Conservation (phyloP, 257 asterid species). For the Perilla frutescens region DNA sequence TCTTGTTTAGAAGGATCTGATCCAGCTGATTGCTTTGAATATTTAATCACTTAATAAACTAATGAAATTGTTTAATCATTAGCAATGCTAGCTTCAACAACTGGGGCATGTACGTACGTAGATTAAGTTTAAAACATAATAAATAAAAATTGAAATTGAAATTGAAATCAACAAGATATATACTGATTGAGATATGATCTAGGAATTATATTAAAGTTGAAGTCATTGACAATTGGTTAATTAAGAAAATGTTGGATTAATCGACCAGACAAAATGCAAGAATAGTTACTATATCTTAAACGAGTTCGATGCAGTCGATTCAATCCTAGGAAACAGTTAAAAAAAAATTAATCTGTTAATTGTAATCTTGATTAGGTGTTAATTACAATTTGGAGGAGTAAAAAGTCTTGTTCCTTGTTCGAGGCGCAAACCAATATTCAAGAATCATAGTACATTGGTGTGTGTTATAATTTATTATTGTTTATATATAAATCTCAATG, state of each 20-base stretch:
- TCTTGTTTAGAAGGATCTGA: conserved; percentile 4
- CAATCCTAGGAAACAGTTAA: conserved; percentile 35
- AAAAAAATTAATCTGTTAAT: conserved; percentile 10
- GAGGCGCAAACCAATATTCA: conserved; percentile 27
- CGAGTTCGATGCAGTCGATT: conserved; percentile 11
- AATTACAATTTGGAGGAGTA: conserved; percentile 15
- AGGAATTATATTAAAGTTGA: neutral
- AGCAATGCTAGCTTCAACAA: neutral
- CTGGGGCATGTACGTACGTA: no score
- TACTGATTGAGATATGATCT: neutral
- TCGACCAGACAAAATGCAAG: conserved; percentile 25
- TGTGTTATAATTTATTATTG: conserved; percentile 1
- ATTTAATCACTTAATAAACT: neutral
- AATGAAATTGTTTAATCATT: neutral
- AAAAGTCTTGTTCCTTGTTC: conserved; percentile 37
- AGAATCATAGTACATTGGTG: conserved; percentile 21
- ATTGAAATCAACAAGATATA: neutral
- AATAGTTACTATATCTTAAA: conserved; percentile 8
- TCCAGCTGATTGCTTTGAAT: conserved; percentile 16
- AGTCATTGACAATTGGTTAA: no score
- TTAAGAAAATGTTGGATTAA: conserved; percentile 21
- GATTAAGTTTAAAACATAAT: neutral
- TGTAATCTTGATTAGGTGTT: conserved; percentile 29
- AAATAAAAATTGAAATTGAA: neutral
- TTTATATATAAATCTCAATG: conserved; percentile 17